These are phyloP conservation scores for Aspergillus sp. DNA, from an alignment of 2,329 filamentous ascomycete species.

Conservation along the genomic window DNA sequence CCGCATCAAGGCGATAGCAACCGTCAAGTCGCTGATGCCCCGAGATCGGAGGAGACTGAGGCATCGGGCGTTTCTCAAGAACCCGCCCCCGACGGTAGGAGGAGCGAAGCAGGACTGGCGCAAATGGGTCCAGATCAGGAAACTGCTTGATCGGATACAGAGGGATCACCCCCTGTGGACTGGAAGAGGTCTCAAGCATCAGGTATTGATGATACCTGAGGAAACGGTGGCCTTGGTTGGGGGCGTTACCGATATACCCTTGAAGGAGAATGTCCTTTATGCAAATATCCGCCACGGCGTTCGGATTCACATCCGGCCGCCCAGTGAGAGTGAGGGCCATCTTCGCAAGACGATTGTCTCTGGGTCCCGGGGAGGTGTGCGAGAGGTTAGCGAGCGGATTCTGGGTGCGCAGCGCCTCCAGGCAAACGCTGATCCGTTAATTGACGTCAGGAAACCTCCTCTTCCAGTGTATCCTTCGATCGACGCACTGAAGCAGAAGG, in stretches of 20 bases:
- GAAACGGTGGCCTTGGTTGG: slow-evolving; percentile 26
- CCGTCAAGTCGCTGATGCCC: slow-evolving; percentile 12
- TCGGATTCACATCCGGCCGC: slow-evolving; percentile 28
- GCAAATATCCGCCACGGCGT: slow-evolving; percentile 29
- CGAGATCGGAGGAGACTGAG: slow-evolving; percentile 21
- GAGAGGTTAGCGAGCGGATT: slow-evolving; percentile 23
- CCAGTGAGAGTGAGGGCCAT: slow-evolving; percentile 21
- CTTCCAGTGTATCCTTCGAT: slow-evolving; percentile 25
- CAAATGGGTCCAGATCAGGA: slow-evolving; percentile 20
- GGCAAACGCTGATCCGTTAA: slow-evolving; percentile 19
- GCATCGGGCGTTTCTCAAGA: slow-evolving; percentile 11
- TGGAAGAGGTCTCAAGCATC: slow-evolving; percentile 13
- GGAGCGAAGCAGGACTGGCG: background rate
- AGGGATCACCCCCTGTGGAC: slow-evolving; percentile 7
- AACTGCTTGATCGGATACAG: slow-evolving; percentile 18
- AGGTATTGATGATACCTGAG: slow-evolving; percentile 28
- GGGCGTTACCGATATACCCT: slow-evolving; percentile 21
- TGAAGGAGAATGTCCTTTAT: slow-evolving; percentile 33
- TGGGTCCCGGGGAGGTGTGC: slow-evolving; percentile 27
- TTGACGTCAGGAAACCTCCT: slow-evolving; percentile 20
- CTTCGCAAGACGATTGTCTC: slow-evolving; percentile 28
- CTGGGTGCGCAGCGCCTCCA: slow-evolving; percentile 16
- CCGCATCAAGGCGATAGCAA: background rate
- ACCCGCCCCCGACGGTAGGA: background rate
- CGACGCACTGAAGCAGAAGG: slow-evolving; percentile 14